Evolutionary conservation across 2,329 filamentous ascomycete genomes (phyloP), one percentile per base, ranked within the genome.

Genomic region (Penicillium sp.): DNA sequence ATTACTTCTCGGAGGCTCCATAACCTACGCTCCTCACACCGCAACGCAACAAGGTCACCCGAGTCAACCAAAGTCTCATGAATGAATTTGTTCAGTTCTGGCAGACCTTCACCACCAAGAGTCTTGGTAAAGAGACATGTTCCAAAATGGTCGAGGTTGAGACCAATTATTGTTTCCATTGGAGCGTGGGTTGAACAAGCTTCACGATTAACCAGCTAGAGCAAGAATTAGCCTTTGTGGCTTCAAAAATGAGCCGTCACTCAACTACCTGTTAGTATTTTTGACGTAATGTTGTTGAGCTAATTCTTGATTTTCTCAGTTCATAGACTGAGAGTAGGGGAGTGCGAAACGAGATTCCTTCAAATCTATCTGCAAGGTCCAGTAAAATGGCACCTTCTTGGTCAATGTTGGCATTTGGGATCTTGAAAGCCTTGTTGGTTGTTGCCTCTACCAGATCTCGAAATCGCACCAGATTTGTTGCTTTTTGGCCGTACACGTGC

Each of bases 1-100:
- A 33, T 49, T 53, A 62, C 63, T 38, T 62, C 61, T 64, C 46
- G 25, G 57, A 19, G n/a, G 14, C 46, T 33, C 28, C 28, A 51
- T 33, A 51, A 51, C 46, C 30, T 51, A 51, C 46, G 46, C n/a
- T 51, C 54, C 33, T 68, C 56, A 8, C 67, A 57, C 52, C 62
- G 38, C 59, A 53, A 37, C 25, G 59, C 60, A 52, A 66, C 42
- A 63, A 65, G 60, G 19, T 51, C 35, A n/a, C 33, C 28, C 5
- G 46, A 30, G 28, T 51, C 13, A 51, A 33, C 25, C 28, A 51
- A 51, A 51, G 46, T 33, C 46, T 51, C 28, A 28, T 51, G 14
- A 22, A 51, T 51, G 35, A 51, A 51, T 14, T 35, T 35, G 46
- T 35, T 51, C 26, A 51, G 46, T 51, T 13, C 46, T 19, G 28